Conservation (phyloP, 1,284 basidiomycete genomes). For the Irpex sp. region DNA sequence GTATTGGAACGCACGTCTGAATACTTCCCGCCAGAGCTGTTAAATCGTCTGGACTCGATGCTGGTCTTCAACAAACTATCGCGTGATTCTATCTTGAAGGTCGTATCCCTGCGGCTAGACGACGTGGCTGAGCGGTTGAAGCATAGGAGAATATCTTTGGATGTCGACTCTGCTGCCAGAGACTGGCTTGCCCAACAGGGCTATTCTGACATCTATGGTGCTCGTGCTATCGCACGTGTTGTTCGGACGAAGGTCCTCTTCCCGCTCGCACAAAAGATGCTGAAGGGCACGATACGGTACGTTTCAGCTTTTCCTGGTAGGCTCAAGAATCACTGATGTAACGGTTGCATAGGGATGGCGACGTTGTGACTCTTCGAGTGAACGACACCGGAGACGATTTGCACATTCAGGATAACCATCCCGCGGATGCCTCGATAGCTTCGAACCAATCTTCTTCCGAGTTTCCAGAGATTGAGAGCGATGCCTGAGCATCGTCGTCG, state of each 20-base stretch:
- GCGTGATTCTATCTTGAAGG: slow-evolving; percentile 65
- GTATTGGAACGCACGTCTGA: slow-evolving; percentile 77
- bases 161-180: slow-evolving; percentile 63
- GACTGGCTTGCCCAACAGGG: slow-evolving; percentile 79
- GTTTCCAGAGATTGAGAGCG: slow-evolving; percentile 5
- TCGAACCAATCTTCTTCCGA: slow-evolving; percentile 4
- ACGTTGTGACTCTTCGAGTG: slow-evolving; percentile 55
- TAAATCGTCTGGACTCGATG: slow-evolving; percentile 87
- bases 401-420: slow-evolving; percentile 56
- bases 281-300: slow-evolving; percentile 73
- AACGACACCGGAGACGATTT: slow-evolving; percentile 40
- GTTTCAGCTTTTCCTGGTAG: slow-evolving; percentile 20
- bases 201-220: slow-evolving; percentile 86
- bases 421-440: slow-evolving; percentile 34
- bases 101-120: slow-evolving; percentile 72
- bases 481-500: background rate
- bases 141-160: slow-evolving; percentile 66
- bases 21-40: slow-evolving; percentile 87
- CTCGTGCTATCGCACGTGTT: slow-evolving; percentile 80
- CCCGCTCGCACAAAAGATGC: slow-evolving; percentile 72
- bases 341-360: slow-evolving; percentile 46
- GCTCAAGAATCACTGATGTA: background rate
- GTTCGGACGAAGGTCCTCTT: slow-evolving; percentile 77
- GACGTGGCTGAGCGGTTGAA: slow-evolving; percentile 73
- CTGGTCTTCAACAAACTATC: slow-evolving; percentile 90